Percentiles rank a stretch among this genome's conserved stretches.
These are phyloP conservation scores for Urostyla sp. DNA, from an alignment of 73 alveolate species.

Conservation along the genomic window DNA sequence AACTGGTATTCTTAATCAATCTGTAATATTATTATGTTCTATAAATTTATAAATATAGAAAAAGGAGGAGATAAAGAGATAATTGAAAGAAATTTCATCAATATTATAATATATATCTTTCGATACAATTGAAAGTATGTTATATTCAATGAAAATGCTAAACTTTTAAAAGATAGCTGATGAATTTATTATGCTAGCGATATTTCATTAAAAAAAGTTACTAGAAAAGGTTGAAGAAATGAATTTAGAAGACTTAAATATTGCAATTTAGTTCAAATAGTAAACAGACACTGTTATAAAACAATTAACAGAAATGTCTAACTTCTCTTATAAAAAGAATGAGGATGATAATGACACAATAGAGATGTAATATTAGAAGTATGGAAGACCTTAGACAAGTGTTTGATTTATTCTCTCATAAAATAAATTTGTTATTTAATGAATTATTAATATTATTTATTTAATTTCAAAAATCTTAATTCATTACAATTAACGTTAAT, in stretches of 20 bases:
- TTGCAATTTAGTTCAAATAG: too few species aligned
- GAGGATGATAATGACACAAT: too few species aligned
- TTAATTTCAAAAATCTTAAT: too few species aligned
- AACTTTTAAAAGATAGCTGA: background rate
- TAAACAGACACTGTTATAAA: too few species aligned
- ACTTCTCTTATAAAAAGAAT: too few species aligned
- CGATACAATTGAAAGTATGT: slow-evolving; percentile 61
- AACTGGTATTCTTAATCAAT: slow-evolving; percentile 45
- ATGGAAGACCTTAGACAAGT: too few species aligned
- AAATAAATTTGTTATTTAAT: too few species aligned
- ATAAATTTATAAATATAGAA: background rate
- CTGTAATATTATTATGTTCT: background rate
- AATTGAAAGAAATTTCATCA: slow-evolving; percentile 47
- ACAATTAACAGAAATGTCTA: too few species aligned
- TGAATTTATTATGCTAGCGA: slow-evolving; percentile 48
- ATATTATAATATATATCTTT: slow-evolving; percentile 44
- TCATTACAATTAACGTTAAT: too few species aligned
- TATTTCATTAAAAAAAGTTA: slow-evolving; percentile 49
- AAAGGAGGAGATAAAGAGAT: slow-evolving; percentile 51
- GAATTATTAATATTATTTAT: too few species aligned
- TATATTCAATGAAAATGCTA: slow-evolving; percentile 40
- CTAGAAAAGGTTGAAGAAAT: background rate
- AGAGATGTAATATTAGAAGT: too few species aligned
- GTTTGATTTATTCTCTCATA: too few species aligned
- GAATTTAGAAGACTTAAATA: slow-evolving; percentile 12